Evolutionary conservation across 23 red algal species (phyloP).

Genomic region (Chondrus crispus): DNA sequence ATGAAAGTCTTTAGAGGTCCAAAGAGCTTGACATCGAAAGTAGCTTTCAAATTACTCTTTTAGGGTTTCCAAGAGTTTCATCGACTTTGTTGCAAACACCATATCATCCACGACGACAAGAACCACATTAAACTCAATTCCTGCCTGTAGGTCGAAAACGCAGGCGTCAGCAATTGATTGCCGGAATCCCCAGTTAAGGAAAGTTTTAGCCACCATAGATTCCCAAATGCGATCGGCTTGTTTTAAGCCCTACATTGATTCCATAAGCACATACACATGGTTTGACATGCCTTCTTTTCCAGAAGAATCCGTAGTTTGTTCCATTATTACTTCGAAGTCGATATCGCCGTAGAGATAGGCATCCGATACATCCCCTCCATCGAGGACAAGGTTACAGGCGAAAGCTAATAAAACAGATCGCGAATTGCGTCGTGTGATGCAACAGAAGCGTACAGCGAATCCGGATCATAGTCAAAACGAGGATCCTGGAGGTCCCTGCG

Average conservation of each 20-base stretch:
- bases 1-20: background rate
- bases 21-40: background rate
- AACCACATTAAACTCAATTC: background rate
- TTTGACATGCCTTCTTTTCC: background rate
- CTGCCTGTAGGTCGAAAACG: background rate
- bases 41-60: background rate
- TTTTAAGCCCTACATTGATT: background rate
- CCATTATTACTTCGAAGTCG: background rate
- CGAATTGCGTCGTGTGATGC: background rate
- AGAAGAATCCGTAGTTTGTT: background rate
- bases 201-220: background rate
- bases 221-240: background rate
- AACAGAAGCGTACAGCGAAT: background rate
- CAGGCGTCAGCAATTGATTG: background rate
- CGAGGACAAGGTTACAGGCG: background rate
- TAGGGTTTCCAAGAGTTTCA: background rate
- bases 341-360: background rate
- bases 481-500: constrained; percentile 5
- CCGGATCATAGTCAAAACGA: background rate
- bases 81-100: background rate
- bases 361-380: background rate
- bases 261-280: background rate
- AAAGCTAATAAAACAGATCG: background rate
- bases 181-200: background rate
- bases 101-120: background rate